Evolutionary conservation across 2,329 filamentous ascomycete genomes (phyloP).

Genomic region (Xylariomycetidae sp.): DNA sequence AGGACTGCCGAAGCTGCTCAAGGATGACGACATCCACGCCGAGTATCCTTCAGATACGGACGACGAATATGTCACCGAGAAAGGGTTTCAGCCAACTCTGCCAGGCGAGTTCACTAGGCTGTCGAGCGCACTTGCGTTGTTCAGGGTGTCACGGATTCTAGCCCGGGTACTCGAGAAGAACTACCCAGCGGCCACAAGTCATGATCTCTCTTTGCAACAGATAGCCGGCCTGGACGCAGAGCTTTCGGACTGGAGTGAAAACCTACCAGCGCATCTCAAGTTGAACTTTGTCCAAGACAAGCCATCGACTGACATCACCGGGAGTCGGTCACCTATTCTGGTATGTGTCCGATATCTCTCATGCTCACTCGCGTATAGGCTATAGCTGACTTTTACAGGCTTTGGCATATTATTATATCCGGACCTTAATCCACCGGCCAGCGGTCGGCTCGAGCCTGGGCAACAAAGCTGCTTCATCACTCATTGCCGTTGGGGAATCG

Average conservation of each 20-base stretch:
- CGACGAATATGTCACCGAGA: constrained; percentile 92
- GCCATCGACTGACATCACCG: constrained; percentile 86
- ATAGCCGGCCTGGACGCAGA: constrained; percentile 69
- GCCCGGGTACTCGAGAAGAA: constrained; percentile 75
- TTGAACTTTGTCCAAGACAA: constrained; percentile 90
- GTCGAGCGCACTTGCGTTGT: constrained; percentile 84
- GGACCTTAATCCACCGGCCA: constrained; percentile 82
- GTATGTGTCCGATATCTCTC: constrained; percentile 50
- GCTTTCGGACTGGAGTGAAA: constrained; percentile 74
- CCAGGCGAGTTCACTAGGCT: constrained; percentile 87
- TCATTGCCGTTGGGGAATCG: constrained; percentile 74
- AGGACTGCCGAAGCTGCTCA: constrained; percentile 83
- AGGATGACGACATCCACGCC: constrained; percentile 78
- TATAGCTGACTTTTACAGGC: constrained; percentile 51
- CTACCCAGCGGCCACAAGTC: constrained; percentile 74
- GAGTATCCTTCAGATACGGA: constrained; percentile 91
- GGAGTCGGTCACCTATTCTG: constrained; percentile 82
- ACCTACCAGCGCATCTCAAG: constrained; percentile 73
- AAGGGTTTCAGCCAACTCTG: constrained; percentile 82
- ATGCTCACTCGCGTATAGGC: too few species aligned
- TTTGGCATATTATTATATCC: constrained; percentile 84
- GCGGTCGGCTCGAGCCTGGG: constrained; percentile 79
- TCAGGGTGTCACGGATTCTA: constrained; percentile 74
- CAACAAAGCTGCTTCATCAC: constrained; percentile 67
- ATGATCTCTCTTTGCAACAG: constrained; percentile 79